Conservation (phyloP, 345 rosid species). For the Mercurialis annua region DNA sequence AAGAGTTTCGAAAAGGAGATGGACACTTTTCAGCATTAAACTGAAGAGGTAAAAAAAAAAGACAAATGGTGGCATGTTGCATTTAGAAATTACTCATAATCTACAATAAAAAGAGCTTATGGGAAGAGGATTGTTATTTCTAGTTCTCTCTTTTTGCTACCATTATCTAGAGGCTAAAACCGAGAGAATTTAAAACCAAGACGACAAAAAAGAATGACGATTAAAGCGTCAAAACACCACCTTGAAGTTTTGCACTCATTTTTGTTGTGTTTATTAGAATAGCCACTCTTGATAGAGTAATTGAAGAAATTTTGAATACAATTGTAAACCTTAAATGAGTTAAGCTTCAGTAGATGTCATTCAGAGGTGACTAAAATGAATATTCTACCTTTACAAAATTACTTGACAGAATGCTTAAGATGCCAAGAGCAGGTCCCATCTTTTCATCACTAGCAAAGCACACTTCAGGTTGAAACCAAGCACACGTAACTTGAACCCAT, state of each 20-base stretch:
- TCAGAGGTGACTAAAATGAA: constrained; percentile 9
- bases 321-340: background rate
- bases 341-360: background rate
- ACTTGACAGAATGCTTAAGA: constrained; percentile 87
- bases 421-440: constrained; percentile 99
- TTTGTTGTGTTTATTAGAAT: constrained; percentile 4
- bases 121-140: too few species aligned
- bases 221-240: background rate
- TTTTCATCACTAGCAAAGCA: constrained; percentile 93
- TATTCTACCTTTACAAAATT: constrained; percentile 77
- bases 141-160: background rate
- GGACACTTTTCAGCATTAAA: background rate
- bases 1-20: background rate
- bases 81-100: background rate
- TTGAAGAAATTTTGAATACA: background rate
- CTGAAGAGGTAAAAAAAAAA: background rate
- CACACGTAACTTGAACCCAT: constrained; percentile 99
- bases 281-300: background rate
- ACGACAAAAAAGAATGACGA: background rate
- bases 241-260: background rate
- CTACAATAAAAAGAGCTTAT: background rate
- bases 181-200: background rate
- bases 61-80: background rate
- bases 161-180: background rate
- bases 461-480: constrained; percentile 99